Evolutionary conservation across 2,329 filamentous ascomycete genomes (phyloP), one percentile per base, ranked within the genome.

Genomic region (Penicillium griseofulvum): DNA sequence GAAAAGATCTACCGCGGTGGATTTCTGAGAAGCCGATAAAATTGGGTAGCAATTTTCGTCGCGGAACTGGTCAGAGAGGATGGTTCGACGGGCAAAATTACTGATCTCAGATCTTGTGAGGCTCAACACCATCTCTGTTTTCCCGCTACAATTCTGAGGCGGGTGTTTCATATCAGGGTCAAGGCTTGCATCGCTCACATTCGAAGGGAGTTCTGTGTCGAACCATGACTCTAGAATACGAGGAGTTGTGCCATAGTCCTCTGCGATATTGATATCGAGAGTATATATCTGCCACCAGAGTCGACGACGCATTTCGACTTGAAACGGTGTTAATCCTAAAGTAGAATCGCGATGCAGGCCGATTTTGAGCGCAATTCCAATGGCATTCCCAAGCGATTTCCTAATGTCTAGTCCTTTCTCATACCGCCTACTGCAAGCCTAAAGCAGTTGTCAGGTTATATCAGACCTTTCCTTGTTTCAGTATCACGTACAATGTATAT

Each of bases 111-210:
- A 56, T 5, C 39, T 29, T 26, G 58, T 53, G 14, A 68, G 42
- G 26, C 45, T 67, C 39, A 65, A 66, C 6, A 61, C 24, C 59
- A 70, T 65, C n/a, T 68, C 65, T 2, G 62, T 65, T n/a, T 47
- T 58, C 3, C 57, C 56, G 0, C n/a, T 16, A 5, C 42, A 39
- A 12, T 17, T 16, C 9, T 28, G 24, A 4, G 51, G 58, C 4
- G 34, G 3, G 2, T 39, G 19, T 6, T 28, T 49, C 62, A 65
- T 61, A 2, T 43, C 28, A 5, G 58, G 49, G n/a, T 62, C 36
- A 10, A 61, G 55, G 41, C 43, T 50, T 2, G 51, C 26, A 33
- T 65, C 64, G 14, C 45, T 49, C 2, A 63, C 29, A 17, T 62
- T 71, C 1, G 31, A 55, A 1, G 64, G 63, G 4, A 65, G 22